phyloP scores from a whole-genome alignment of 495 filamentous ascomycete genomes.

The Neurospora intermedia region DNA sequence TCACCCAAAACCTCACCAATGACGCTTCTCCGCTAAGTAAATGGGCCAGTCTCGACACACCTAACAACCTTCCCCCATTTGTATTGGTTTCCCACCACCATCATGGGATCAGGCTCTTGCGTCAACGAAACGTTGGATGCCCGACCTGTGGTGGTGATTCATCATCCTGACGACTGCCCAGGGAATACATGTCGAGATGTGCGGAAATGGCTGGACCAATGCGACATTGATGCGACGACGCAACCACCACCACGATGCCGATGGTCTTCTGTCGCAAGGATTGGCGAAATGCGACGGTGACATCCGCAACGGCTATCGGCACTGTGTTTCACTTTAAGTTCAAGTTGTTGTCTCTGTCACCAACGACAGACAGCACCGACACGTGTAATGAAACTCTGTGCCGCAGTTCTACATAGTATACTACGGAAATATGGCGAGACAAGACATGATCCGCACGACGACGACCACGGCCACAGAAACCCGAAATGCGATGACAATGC shows the following conservation, averaged over 20 bases:
- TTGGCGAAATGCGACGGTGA: background rate
- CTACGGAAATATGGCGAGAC: background rate
- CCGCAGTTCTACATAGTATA: background rate
- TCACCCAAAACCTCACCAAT: background rate
- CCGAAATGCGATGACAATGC: background rate
- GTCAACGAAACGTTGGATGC: background rate
- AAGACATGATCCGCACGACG: background rate
- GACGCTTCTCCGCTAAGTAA: background rate
- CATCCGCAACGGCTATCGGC: background rate
- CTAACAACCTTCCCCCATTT: background rate
- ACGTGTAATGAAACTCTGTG: background rate
- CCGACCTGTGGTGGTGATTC: background rate
- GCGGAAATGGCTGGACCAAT: background rate
- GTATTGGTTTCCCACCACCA: background rate
- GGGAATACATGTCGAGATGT: background rate
- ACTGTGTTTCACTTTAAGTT: background rate
- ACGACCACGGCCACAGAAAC: background rate
- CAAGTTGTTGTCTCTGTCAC: background rate
- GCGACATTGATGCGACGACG: background rate
- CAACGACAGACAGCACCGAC: background rate
- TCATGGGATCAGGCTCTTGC: background rate
- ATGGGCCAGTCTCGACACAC: background rate
- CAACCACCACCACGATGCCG: background rate
- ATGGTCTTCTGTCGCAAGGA: background rate
- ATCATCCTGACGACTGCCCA: background rate